Conservation (phyloP, 345 rosid species). For the Toxicodendron radicans region DNA sequence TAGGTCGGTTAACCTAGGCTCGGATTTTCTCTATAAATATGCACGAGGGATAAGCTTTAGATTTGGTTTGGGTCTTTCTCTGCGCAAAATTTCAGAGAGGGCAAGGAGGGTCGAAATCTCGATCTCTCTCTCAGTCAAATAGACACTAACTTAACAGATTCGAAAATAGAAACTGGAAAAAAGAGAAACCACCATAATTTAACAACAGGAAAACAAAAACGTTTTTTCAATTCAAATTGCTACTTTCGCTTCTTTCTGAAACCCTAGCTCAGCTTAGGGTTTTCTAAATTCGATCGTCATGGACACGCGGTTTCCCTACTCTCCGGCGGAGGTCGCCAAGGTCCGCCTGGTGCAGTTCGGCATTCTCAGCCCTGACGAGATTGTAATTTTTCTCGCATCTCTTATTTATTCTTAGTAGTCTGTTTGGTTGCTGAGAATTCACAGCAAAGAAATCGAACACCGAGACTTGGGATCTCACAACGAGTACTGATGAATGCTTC, state of each 20-base stretch:
- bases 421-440: conserved; percentile 14
- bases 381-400: conserved; percentile 48
- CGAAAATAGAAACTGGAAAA: neutral
- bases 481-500: neutral
- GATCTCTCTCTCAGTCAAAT: neutral
- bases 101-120: neutral
- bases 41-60: neutral
- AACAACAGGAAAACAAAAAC: neutral
- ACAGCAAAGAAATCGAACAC: neutral
- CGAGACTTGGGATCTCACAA: neutral
- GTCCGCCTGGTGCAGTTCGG: conserved; percentile 94
- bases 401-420: neutral
- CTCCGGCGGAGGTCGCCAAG: conserved; percentile 94
- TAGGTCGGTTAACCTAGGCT: neutral
- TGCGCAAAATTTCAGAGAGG: neutral
- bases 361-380: conserved; percentile 93
- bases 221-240: neutral
- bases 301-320: conserved; percentile 77
- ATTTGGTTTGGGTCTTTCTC: neutral
- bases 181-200: neutral
- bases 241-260: neutral
- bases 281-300: conserved; percentile 17
- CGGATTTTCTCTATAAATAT: conserved; percentile 15
- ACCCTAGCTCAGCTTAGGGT: conserved; percentile 22
- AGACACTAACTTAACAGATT: no score